Base-by-base conservation (phyloP, 2,329 filamentous ascomycete genomes). In the Cercospora sp. region DNA sequence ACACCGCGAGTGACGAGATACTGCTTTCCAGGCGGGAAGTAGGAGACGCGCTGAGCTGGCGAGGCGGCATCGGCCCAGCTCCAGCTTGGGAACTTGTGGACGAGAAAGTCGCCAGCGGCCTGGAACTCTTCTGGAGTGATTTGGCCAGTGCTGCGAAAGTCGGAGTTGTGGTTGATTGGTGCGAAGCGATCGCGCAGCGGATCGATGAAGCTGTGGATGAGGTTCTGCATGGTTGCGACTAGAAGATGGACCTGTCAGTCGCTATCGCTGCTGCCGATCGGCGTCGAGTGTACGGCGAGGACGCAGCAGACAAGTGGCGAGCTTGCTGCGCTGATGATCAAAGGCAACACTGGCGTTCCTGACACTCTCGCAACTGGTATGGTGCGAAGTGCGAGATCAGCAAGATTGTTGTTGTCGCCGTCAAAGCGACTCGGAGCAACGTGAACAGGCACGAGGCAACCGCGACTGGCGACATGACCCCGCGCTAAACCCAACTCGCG, bases 71-170 rank as follows among this genome's bases (percentile, higher is more conserved):
- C 92, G 72, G 91, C 89, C 95, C 95, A 99, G 60, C 92, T 91
- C 95, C 95, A 99, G 67, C 94, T 97, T 8, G 94, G 95, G 82
- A 99, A 99, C 84, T 97, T 98, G 89, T 96, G 97, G 77, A 97
- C 94, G 42, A 99, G 89, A 80, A 98, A 99, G 83, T 99, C 95
- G 75, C 95, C 95, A 3, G 95, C 95, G 3, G 91, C 90, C 61
- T 97, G 86, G 80, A 99, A 99, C 85, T 99, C 95, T 78, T 97
- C 94, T 18, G 94, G 94, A 0, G 94, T 98, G 81, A 99, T 95
- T 83, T 98, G 92, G 73, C 95, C 95, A 4, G 94, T 97, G 75
- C 88, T 87, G 75, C 94, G 92, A 82, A 99, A 99, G 72, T 92
- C 98, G 3, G 94, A 98, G 63, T 89, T 96, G 80, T 97, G 90